These are phyloP conservation scores for Emmonsia crescens DNA, from an alignment of 2,329 filamentous ascomycete species.

Conservation along the genomic window DNA sequence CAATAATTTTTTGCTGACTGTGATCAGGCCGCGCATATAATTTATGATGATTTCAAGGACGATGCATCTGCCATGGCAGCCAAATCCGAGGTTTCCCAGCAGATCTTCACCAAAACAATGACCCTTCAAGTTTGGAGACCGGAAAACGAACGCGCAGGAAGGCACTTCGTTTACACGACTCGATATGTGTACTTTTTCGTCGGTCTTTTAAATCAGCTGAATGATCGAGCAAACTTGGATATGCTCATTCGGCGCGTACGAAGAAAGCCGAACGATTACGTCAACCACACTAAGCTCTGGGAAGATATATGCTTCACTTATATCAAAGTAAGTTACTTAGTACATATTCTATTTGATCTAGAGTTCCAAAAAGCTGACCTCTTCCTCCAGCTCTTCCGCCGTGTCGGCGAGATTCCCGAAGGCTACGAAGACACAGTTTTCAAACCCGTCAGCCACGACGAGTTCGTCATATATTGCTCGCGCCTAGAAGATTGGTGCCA, in stretches of 20 bases:
- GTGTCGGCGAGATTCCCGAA: slow-evolving; percentile 45
- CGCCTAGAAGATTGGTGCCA: slow-evolving; percentile 51
- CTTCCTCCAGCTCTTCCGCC: slow-evolving; percentile 43
- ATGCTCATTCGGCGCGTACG: slow-evolving; percentile 67
- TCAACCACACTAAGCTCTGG: slow-evolving; percentile 53
- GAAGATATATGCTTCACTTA: slow-evolving; percentile 50
- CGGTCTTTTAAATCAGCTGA: slow-evolving; percentile 59
- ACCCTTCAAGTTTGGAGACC: slow-evolving; percentile 92
- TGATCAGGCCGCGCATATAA: slow-evolving; percentile 45
- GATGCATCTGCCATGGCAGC: slow-evolving; percentile 48
- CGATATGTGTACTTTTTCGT: slow-evolving; percentile 78
- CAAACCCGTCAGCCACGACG: slow-evolving; percentile 52
- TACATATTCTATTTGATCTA: slow-evolving; percentile 14
- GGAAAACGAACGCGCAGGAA: slow-evolving; percentile 69
- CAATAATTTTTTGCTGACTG: slow-evolving; percentile 13
- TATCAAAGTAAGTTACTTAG: slow-evolving; percentile 32
- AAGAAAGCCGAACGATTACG: slow-evolving; percentile 67
- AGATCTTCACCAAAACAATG: slow-evolving; percentile 92
- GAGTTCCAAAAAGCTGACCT: slow-evolving; percentile 13
- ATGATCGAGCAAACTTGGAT: slow-evolving; percentile 67
- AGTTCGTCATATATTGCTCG: slow-evolving; percentile 50
- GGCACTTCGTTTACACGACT: slow-evolving; percentile 85
- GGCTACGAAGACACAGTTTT: slow-evolving; percentile 56
- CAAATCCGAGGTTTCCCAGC: slow-evolving; percentile 67
- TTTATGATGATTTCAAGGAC: slow-evolving; percentile 47